Base-by-base conservation (phyloP, 177 flowering plant species). In the Vitis hybrid region DNA sequence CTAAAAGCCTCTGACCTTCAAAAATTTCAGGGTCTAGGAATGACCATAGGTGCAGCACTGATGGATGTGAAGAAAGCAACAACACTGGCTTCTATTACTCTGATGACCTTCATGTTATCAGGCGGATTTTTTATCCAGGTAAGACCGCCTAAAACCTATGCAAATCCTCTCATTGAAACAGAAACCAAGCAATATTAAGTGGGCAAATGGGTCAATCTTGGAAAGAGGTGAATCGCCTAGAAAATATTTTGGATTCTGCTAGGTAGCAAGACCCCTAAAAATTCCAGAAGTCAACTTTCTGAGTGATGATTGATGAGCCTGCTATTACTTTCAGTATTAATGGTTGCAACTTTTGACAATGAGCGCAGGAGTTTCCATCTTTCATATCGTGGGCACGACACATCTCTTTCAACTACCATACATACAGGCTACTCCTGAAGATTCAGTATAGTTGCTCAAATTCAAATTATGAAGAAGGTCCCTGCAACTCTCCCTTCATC, bases 361-460 rank as follows among this genome's bases (percentile, higher is more conserved):
- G 19, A 17, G 3, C 61, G 78, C 82, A 85, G 82, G 66, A 76
- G 3, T 81, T 84, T 20, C 89, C 89, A n/a, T 6, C 57, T 1
- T 83, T 82, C 59, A 82, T 86, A 33, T 64, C 80, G 0, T 86
- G 89, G 89, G 15, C 80, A 1, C 76, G 80, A 11, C 82, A 83
- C 59, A 20, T 82, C 2, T 82, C 85, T 4, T 73, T 79, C 76
- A 85, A 70, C 78, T 79, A 80, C 67, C 81, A 83, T 71, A 71
- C 85, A 0, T 83, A 78, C 76, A 68, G 71, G 62, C 82, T 82
- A 2, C 79, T 82, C 1, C 64, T 85, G 11, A 73, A 60, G 57
- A 62, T 82, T 8, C 89, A 85, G 59, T 80, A 76, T 62, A 18
- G 73, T 11, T 76, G 71, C 61, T 59, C 31, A 2, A 20, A 28